Evolutionary conservation across 345 rosid genomes (phyloP), one percentile per base, ranked within the genome.

Genomic region (Dipteronia sinensis): DNA sequence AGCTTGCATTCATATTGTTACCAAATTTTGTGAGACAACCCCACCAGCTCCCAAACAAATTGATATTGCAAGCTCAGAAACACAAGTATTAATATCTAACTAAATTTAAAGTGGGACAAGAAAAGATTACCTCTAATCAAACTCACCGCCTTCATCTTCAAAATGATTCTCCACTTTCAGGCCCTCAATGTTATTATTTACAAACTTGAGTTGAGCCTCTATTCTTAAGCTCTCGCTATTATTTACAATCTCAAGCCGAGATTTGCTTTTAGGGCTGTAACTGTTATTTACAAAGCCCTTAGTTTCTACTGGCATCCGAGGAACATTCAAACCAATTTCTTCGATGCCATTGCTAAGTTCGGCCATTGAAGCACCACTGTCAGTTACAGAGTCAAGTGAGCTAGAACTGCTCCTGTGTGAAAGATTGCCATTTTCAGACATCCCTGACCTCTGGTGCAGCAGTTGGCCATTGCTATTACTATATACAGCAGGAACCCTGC

Each of bases 171-270:
- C 88, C 86, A 79, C 76, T 78, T 80, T 84, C 79, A 56, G 84
- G 83, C 83, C 82, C 78, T 84, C 84, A 44, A 80, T 80, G 77
- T 83, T 76, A 31, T 66, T 88, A 86, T 92, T 82, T 89, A 91
- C 92, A 90, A 81, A 74, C 86, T 79, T 85, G 79, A 81, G 88
- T 67, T 83, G 88, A 73, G 76, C 90, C 83, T 88, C 93, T 79
- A 73, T 77, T 49, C 77, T 78, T 70, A 56, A 83, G 85, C 86
- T 86, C 78, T 86, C 91, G 73, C 76, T 87, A 81, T 82, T 84
- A 88, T 88, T 87, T 88, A 88, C 93, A 90, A 62, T 79, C 81
- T 83, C 88, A 59, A 80, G 82, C 84, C 46, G 74, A 49, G 77
- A 75, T 56, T 77, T 63, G 66, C 73, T 51, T 81, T 77, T 72